Evolutionary conservation across 192 early-diverging fungal species (phyloP).

Genomic region (Linnemannia hyalina): DNA sequence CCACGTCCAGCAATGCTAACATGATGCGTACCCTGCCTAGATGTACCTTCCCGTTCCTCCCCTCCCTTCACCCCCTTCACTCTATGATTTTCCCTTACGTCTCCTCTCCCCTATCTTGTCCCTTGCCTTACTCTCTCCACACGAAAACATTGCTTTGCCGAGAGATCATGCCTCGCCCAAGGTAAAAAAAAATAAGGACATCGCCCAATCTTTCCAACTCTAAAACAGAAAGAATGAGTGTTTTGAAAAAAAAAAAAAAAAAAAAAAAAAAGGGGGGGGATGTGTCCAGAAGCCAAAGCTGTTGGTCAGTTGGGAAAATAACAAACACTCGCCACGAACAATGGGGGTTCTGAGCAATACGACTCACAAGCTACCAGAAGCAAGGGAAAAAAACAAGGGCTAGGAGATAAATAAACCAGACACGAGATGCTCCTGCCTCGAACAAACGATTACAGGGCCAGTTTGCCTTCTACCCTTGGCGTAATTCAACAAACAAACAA

Average conservation of each 20-base stretch:
- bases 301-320: slow-evolving; percentile 3
- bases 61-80: too few relatives aligned
- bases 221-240: neutral
- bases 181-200: neutral
- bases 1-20: too few relatives aligned
- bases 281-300: neutral
- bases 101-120: neutral
- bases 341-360: too few relatives aligned
- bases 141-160: neutral
- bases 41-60: too few relatives aligned
- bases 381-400: neutral
- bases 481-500: slow-evolving; percentile 10
- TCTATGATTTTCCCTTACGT: neutral
- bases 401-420: neutral
- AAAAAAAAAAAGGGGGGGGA: neutral
- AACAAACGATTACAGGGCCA: neutral
- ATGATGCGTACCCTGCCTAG: too few relatives aligned
- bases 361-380: neutral
- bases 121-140: neutral
- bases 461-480: neutral
- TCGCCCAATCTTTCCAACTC: neutral
- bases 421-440: neutral
- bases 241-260: neutral
- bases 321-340: neutral
- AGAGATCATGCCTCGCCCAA: neutral